phyloP scores from a whole-genome alignment of 768 basidiomycete species.

The Hericium alpestre region DNA sequence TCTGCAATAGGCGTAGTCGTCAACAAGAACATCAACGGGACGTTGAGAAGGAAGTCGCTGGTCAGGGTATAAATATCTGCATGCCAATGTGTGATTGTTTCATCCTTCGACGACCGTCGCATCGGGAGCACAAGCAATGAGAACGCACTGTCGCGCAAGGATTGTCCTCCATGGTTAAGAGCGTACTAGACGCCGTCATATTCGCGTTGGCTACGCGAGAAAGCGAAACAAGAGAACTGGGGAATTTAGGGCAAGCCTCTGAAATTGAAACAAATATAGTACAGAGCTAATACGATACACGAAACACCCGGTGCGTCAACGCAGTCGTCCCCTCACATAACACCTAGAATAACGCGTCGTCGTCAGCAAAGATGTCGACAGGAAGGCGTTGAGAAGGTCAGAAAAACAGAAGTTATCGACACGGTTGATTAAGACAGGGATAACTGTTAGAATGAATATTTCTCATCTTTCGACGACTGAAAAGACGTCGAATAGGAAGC shows the following conservation, averaged over 20 bases:
- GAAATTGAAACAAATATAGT: background rate
- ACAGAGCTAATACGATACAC: background rate
- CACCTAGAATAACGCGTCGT: background rate
- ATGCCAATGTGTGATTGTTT: too few relatives aligned
- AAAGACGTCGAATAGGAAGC: background rate
- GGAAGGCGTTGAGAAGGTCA: background rate
- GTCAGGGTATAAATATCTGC: too few relatives aligned
- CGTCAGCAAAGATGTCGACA: background rate
- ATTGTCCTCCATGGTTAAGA: too few relatives aligned
- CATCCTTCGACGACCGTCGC: too few relatives aligned
- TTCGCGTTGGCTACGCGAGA: background rate
- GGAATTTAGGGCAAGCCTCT: background rate
- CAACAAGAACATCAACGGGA: too few relatives aligned
- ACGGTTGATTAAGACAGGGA: background rate
- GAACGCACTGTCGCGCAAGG: too few relatives aligned
- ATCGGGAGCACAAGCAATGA: too few relatives aligned
- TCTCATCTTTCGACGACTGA: background rate
- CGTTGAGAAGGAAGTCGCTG: too few relatives aligned
- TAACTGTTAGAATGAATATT: background rate
- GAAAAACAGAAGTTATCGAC: background rate
- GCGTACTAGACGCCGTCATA: too few relatives aligned
- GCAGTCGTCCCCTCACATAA: background rate
- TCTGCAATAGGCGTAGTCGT: too few relatives aligned
- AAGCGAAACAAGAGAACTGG: background rate
- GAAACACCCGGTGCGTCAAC: background rate